Evolutionary conservation across 768 basidiomycete species (phyloP).

Genomic region (Artomyces pyxidatus): DNA sequence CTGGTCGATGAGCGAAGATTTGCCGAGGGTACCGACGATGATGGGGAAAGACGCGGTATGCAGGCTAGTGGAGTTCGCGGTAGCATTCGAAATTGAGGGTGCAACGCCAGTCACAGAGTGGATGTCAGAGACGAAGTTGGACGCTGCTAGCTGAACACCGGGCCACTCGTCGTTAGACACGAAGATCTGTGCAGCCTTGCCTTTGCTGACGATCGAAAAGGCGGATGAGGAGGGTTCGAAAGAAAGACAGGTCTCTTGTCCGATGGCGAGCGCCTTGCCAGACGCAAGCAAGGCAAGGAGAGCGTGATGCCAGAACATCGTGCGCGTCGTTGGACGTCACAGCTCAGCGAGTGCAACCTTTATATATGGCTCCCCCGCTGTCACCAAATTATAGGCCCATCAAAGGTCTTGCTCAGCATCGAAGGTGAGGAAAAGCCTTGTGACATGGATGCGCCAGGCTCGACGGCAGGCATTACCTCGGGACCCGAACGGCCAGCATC

Average conservation of each 20-base stretch:
- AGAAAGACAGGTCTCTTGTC: constrained; percentile 41
- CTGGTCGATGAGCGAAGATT: constrained; percentile 43
- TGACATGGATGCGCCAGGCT: too few species aligned
- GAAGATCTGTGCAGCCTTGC: constrained; percentile 40
- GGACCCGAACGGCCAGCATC: too few species aligned
- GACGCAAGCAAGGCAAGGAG: not conserved
- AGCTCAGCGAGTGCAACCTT: too few species aligned
- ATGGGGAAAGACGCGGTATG: constrained; percentile 33
- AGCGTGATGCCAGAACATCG: too few species aligned
- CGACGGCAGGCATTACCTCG: too few species aligned
- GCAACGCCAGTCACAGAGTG: constrained; percentile 47
- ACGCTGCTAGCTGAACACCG: constrained; percentile 52
- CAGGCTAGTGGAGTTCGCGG: constrained; percentile 17
- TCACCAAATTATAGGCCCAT: too few species aligned
- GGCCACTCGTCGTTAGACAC: constrained; percentile 52
- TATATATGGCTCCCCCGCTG: too few species aligned
- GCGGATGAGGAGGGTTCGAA: constrained; percentile 27
- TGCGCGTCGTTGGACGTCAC: too few species aligned
- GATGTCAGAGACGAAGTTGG: constrained; percentile 56
- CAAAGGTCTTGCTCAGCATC: too few species aligned
- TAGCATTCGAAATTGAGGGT: constrained; percentile 41
- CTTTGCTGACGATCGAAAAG: constrained; percentile 38
- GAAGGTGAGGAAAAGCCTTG: too few species aligned
- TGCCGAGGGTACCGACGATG: constrained; percentile 57
- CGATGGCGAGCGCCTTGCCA: constrained; percentile 28